Percentiles rank a stretch among this genome's conserved stretches.
These are phyloP conservation scores for Cladosporium sp. DNA, from an alignment of 2,329 filamentous ascomycete genomes.

Conservation along the genomic window DNA sequence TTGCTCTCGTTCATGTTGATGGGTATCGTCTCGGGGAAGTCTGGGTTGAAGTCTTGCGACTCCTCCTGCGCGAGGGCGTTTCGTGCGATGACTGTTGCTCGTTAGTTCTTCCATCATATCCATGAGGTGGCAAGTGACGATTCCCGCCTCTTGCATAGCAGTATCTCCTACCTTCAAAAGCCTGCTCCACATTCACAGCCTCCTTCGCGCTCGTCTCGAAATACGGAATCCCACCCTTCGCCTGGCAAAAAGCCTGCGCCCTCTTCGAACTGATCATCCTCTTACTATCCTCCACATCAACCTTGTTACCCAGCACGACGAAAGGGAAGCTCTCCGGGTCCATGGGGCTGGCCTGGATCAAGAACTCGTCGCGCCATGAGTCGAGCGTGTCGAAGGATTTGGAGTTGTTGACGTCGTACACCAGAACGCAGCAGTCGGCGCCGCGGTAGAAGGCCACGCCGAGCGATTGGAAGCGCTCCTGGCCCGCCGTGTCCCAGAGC, in stretches of 20 bases:
- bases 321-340: constrained; percentile 98
- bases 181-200: constrained; percentile 93
- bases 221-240: constrained; percentile 94
- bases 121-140: not conserved
- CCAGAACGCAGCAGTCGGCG: constrained; percentile 94
- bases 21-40: constrained; percentile 97
- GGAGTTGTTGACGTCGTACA: constrained; percentile 98
- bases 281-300: constrained; percentile 97
- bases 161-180: constrained; percentile 55
- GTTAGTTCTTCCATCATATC: constrained; percentile 15
- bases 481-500: constrained; percentile 97
- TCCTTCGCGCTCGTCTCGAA: constrained; percentile 99
- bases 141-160: too few relatives aligned
- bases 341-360: constrained; percentile 93
- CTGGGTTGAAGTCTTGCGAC: constrained; percentile 93
- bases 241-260: constrained; percentile 95
- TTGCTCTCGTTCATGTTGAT: constrained; percentile 93
- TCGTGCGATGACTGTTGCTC: constrained; percentile 74
- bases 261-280: constrained; percentile 92
- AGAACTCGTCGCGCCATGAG: constrained; percentile 96
- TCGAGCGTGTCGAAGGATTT: constrained; percentile 99
- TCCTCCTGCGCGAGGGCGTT: constrained; percentile 96
- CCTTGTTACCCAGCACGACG: constrained; percentile 97
- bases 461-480: constrained; percentile 95
- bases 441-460: constrained; percentile 97